phyloP scores from a whole-genome alignment of 2,329 filamentous ascomycete species.

The Keithomyces neogunnii region DNA sequence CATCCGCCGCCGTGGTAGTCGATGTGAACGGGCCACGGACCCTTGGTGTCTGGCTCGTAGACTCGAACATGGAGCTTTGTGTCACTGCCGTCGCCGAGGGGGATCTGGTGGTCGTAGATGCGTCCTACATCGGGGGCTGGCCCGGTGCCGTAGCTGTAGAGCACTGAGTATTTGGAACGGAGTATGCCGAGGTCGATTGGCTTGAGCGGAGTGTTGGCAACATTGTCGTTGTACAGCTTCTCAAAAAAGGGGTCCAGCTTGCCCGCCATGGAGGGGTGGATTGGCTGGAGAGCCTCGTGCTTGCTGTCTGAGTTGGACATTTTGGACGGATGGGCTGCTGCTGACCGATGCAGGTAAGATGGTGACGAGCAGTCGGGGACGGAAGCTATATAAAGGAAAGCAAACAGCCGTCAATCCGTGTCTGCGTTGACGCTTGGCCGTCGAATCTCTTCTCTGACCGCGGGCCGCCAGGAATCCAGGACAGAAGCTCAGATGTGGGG shows the following conservation, averaged over 20 bases:
- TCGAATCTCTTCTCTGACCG: too few species aligned
- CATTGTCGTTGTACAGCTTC: slow-evolving; percentile 37
- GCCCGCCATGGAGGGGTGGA: slow-evolving; percentile 36
- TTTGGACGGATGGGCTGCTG: background rate
- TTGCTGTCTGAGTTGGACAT: slow-evolving; percentile 5
- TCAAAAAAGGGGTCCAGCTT: slow-evolving; percentile 38
- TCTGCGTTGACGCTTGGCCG: too few species aligned
- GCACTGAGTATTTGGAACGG: slow-evolving; percentile 31
- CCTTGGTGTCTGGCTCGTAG: slow-evolving; percentile 31
- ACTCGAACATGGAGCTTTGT: slow-evolving; percentile 26
- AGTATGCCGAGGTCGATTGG: slow-evolving; percentile 31
- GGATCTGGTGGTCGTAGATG: slow-evolving; percentile 28
- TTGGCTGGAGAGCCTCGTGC: slow-evolving; percentile 37
- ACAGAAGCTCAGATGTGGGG: too few species aligned
- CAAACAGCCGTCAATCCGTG: too few species aligned
- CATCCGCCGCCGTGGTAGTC: slow-evolving; percentile 43
- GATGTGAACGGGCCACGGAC: slow-evolving; percentile 37
- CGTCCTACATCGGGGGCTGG: slow-evolving; percentile 31
- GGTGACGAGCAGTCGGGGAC: too few species aligned
- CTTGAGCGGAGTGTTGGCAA: slow-evolving; percentile 29
- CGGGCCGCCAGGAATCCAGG: too few species aligned
- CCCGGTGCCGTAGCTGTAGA: slow-evolving; percentile 36
- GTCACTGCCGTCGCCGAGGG: slow-evolving; percentile 20
- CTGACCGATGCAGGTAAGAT: background rate
- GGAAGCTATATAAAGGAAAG: too few species aligned